Evolutionary conservation across 768 basidiomycete species (phyloP).

Genomic region (Leucocoprinus birnbaumii): DNA sequence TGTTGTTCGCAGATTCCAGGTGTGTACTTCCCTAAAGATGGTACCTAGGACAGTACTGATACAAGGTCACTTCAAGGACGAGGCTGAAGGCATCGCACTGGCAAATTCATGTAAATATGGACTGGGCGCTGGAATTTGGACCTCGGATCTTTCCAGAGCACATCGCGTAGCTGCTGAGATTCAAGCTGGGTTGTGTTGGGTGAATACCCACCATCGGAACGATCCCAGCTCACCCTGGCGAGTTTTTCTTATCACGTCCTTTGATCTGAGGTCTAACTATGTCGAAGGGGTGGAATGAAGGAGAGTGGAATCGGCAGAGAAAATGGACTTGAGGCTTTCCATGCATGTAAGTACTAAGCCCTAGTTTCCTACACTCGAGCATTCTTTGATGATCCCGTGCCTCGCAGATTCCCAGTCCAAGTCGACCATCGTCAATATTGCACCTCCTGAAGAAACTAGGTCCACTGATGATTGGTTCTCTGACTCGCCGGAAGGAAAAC

Average conservation of each 20-base stretch:
- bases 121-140: constrained; percentile 82
- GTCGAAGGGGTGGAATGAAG: constrained; percentile 81
- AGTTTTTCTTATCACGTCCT: constrained; percentile 14
- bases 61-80: constrained; percentile 36
- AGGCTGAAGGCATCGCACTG: constrained; percentile 60
- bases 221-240: constrained; percentile 89
- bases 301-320: constrained; percentile 86
- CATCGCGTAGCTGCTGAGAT: constrained; percentile 71
- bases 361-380: neutral
- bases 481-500: constrained; percentile 43
- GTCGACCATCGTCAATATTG: constrained; percentile 75
- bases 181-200: constrained; percentile 80
- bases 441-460: constrained; percentile 54
- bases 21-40: neutral
- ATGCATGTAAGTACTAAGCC: constrained; percentile 67
- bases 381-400: constrained; percentile 8
- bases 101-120: constrained; percentile 82
- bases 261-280: neutral
- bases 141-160: constrained; percentile 66
- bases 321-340: constrained; percentile 79
- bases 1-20: constrained; percentile 47
- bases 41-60: neutral
- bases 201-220: constrained; percentile 88
- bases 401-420: constrained; percentile 79
- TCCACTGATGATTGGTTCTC: constrained; percentile 78